Percentiles rank a stretch among this genome's conserved stretches.
Conservation (phyloP, 73 alveolate genomes). For the Paramecium octaurelia region DNA sequence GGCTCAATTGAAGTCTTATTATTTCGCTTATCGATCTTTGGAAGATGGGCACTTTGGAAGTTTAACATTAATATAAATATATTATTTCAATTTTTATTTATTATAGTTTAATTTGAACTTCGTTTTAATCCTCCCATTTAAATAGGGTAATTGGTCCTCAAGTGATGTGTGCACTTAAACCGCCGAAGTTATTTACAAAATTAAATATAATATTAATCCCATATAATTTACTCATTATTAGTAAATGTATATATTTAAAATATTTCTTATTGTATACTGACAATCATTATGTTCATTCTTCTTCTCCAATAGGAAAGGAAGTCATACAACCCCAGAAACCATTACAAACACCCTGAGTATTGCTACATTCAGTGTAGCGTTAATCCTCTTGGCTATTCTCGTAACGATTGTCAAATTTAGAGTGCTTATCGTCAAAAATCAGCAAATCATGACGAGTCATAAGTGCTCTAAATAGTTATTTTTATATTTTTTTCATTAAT, state of each 20-base stretch:
- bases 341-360: neutral
- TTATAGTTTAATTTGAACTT: neutral
- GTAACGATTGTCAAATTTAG: constrained; percentile 6
- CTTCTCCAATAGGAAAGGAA: neutral
- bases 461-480: neutral
- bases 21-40: constrained; percentile 20
- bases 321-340: constrained; percentile 44
- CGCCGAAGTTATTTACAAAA: neutral
- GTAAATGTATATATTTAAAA: neutral
- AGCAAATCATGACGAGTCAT: neutral
- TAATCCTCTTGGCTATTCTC: constrained; percentile 21
- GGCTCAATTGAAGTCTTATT: constrained; percentile 39
- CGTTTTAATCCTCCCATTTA: neutral
- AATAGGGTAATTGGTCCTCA: neutral
- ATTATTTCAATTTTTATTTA: neutral
- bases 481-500: neutral
- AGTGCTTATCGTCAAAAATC: constrained; percentile 10
- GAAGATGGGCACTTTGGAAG: constrained; percentile 34
- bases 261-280: neutral
- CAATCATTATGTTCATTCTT: neutral
- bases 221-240: neutral
- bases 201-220: neutral
- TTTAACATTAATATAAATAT: neutral
- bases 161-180: neutral
- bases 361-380: constrained; percentile 5